Evolutionary conservation across 129 eudicot species (phyloP).

Genomic region (Helianthus tuberosus): DNA sequence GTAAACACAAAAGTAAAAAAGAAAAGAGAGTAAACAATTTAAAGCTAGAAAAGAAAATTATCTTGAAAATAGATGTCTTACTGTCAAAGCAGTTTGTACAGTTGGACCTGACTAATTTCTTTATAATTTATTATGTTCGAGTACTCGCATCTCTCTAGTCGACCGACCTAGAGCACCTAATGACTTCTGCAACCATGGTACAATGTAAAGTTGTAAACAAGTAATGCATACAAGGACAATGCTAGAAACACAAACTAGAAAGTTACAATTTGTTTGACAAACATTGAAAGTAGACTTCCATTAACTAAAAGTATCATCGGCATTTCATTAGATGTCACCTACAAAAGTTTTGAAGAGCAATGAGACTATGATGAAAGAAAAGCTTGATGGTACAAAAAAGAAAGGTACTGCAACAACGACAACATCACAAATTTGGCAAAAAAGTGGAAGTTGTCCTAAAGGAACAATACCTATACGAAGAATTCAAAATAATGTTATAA

Average conservation of each 20-base stretch:
- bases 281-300: neutral
- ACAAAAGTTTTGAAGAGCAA: conserved; percentile 22
- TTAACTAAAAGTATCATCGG: conserved; percentile 8
- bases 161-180: too few relatives aligned
- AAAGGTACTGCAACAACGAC: conserved; percentile 18
- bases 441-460: conserved; percentile 60
- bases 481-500: conserved; percentile 13
- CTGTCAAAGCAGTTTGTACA: too few relatives aligned
- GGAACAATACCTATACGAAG: conserved; percentile 60
- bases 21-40: too few relatives aligned
- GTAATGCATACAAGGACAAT: too few relatives aligned
- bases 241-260: too few relatives aligned
- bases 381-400: conserved; percentile 20
- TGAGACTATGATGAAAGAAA: conserved; percentile 12
- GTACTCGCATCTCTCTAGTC: too few relatives aligned
- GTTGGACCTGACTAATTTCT: too few relatives aligned
- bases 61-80: too few relatives aligned
- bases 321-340: conserved; percentile 48
- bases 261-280: neutral
- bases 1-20: neutral
- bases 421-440: conserved; percentile 61
- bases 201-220: too few relatives aligned
- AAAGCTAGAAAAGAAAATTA: too few relatives aligned
- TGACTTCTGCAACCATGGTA: too few relatives aligned
- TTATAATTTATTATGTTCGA: too few relatives aligned